These are phyloP conservation scores for Cocos nucifera DNA, from an alignment of 176 grass and related monocot genomes.

Conservation along the genomic window DNA sequence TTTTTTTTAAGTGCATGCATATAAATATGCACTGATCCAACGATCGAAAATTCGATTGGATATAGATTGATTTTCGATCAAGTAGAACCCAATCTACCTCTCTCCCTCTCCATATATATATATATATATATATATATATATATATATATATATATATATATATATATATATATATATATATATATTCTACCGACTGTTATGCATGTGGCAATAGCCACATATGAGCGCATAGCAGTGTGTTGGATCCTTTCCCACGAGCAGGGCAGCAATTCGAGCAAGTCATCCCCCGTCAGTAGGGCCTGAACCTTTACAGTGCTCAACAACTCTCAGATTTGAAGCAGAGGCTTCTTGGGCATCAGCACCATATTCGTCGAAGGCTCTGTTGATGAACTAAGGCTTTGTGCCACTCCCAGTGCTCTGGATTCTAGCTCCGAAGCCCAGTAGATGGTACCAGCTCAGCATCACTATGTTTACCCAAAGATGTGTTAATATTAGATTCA, in stretches of 20 bases:
- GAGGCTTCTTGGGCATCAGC: constrained; percentile 30
- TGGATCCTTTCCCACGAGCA: constrained; percentile 96
- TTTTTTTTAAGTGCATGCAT: no score
- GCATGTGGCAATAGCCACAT: constrained; percentile 80
- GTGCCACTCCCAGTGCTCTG: constrained; percentile 7
- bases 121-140: no score
- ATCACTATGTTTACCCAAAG: not conserved
- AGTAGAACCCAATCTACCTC: no score
- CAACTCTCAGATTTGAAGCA: constrained; percentile 31
- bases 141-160: no score
- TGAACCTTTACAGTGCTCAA: constrained; percentile 55
- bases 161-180: no score
- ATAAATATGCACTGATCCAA: no score
- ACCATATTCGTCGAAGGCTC: constrained; percentile 26
- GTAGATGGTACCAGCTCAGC: not conserved
- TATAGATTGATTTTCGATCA: no score
- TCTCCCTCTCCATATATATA: no score
- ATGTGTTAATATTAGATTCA: constrained; percentile 26
- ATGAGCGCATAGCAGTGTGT: constrained; percentile 84
- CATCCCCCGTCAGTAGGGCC: constrained; percentile 48
- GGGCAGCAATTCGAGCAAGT: constrained; percentile 68
- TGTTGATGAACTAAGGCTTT: constrained; percentile 22
- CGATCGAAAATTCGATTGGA: no score
- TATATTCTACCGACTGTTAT: constrained; percentile 56
- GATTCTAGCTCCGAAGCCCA: constrained; percentile 25